phyloP scores from a whole-genome alignment of 2,329 filamentous ascomycete genomes.

The Colletotrichum tamarilloi region DNA sequence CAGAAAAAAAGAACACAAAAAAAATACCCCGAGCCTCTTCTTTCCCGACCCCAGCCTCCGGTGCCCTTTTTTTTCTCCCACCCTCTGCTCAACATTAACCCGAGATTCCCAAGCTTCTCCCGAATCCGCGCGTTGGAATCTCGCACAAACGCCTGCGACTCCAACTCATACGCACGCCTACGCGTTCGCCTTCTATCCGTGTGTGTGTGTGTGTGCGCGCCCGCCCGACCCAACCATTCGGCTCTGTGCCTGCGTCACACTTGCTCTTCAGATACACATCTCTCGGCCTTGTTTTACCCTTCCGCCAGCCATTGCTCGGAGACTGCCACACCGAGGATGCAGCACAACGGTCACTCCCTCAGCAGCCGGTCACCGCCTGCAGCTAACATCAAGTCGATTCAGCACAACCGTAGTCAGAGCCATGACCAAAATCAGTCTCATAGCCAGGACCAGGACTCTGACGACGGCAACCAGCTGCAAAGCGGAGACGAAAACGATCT shows the following conservation, averaged over 20 bases:
- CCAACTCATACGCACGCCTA: conserved; percentile 35
- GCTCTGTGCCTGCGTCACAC: conserved; percentile 3
- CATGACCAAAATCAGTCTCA: conserved; percentile 15
- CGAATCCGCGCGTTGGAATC: conserved; percentile 23
- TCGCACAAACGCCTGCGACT: conserved; percentile 28
- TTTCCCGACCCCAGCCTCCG: conserved; percentile 22
- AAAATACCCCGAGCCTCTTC: conserved; percentile 36
- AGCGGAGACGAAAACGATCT: conserved; percentile 56
- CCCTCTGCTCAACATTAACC: conserved; percentile 59
- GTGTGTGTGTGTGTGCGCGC: conserved; percentile 33
- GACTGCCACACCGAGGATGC: conserved; percentile 27
- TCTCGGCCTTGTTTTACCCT: conserved; percentile 18
- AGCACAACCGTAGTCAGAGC: not conserved
- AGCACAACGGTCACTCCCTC: conserved; percentile 38
- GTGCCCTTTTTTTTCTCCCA: conserved; percentile 35
- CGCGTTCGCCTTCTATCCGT: not conserved
- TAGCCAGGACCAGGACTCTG: conserved; percentile 55
- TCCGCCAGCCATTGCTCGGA: not conserved
- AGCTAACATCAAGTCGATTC: conserved; percentile 26
- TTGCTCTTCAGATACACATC: not conserved
- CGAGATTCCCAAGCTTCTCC: conserved; percentile 44
- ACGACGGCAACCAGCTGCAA: conserved; percentile 54
- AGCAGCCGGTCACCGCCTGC: conserved; percentile 34
- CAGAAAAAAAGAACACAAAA: conserved; percentile 17
- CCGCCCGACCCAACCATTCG: conserved; percentile 43